Evolutionary conservation across 1,284 basidiomycete species (phyloP).

Genomic region (Pseudozyma hubeiensis): DNA sequence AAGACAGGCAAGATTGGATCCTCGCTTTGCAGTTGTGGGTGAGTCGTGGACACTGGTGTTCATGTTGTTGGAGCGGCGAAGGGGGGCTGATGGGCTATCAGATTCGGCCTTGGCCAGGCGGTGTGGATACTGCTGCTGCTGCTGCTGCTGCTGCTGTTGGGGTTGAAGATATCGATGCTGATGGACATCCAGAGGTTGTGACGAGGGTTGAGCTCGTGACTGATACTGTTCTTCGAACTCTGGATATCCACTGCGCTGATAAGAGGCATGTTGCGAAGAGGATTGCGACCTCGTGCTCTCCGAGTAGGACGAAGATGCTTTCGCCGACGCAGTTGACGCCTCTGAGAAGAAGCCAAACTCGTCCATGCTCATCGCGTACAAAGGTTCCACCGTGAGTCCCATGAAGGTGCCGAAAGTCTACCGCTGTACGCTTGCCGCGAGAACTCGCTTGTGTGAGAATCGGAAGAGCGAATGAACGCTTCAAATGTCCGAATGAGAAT

Average conservation of each 20-base stretch:
- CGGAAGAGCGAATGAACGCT: no score
- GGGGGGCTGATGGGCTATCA: not conserved
- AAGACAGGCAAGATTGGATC: conserved; percentile 49
- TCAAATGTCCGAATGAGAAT: no score
- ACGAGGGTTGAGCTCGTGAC: not conserved
- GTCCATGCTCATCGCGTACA: conserved; percentile 34
- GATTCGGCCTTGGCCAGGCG: conserved; percentile 5
- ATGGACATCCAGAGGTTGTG: conserved; percentile 3
- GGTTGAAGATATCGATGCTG: conserved; percentile 1
- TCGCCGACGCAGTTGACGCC: conserved; percentile 9
- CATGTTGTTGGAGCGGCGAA: not conserved
- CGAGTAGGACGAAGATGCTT: conserved; percentile 13
- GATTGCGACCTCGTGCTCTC: conserved; percentile 7
- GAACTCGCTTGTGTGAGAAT: no score
- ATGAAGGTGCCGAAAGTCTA: conserved; percentile 2
- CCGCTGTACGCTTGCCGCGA: no score
- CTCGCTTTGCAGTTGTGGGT: conserved; percentile 29
- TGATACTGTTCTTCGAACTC: conserved; percentile 6
- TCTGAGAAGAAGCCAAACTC: conserved; percentile 42
- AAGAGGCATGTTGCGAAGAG: conserved; percentile 4
- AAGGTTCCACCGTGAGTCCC: conserved; percentile 15
- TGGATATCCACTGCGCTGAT: conserved; percentile 3
- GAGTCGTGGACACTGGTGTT: not conserved
- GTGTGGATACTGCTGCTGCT: conserved; percentile 21
- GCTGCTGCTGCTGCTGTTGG: conserved; percentile 2